phyloP scores from a whole-genome alignment of 2,329 filamentous ascomycete genomes.

The Boeremia exigua region DNA sequence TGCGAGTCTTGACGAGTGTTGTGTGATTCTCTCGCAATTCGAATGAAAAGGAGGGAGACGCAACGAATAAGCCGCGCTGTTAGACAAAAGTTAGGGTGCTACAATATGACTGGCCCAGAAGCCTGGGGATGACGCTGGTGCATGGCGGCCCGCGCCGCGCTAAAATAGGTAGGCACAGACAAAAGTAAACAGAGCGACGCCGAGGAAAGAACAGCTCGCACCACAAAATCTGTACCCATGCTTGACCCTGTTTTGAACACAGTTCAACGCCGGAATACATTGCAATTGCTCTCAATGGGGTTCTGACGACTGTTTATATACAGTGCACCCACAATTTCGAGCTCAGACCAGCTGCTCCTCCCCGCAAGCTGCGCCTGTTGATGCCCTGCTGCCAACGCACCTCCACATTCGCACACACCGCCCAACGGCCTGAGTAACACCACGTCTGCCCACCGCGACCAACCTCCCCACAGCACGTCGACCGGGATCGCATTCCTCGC shows the following conservation, averaged over 20 bases:
- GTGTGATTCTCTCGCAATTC: constrained; percentile 2
- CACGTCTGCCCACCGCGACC: background rate
- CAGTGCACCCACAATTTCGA: constrained; percentile 2
- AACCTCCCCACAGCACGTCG: constrained; percentile 11
- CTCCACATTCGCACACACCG: constrained; percentile 20
- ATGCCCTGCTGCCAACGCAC: constrained; percentile 37
- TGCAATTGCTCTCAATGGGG: constrained; percentile 13
- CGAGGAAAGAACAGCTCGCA: constrained; percentile 14
- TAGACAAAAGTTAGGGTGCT: constrained; percentile 5
- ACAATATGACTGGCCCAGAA: constrained; percentile 5
- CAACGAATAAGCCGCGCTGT: constrained; percentile 15
- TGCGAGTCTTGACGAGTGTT: constrained; percentile 5
- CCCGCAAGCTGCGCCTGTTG: constrained; percentile 27
- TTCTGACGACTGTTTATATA: constrained; percentile 19
- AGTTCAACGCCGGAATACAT: background rate
- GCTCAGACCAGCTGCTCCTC: constrained; percentile 13
- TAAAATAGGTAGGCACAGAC: constrained; percentile 1
- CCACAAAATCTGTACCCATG: constrained; percentile 16
- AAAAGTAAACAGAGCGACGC: constrained; percentile 17
- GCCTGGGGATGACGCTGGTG: constrained; percentile 22
- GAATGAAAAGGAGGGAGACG: constrained; percentile 5
- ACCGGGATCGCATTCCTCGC: constrained; percentile 28
- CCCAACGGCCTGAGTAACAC: constrained; percentile 15
- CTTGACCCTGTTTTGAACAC: constrained; percentile 4
- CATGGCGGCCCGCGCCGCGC: constrained; percentile 12